Evolutionary conservation across 164 flowering plant species (phyloP), one percentile per base, ranked within the genome.

Genomic region (Aristolochia contorta): DNA sequence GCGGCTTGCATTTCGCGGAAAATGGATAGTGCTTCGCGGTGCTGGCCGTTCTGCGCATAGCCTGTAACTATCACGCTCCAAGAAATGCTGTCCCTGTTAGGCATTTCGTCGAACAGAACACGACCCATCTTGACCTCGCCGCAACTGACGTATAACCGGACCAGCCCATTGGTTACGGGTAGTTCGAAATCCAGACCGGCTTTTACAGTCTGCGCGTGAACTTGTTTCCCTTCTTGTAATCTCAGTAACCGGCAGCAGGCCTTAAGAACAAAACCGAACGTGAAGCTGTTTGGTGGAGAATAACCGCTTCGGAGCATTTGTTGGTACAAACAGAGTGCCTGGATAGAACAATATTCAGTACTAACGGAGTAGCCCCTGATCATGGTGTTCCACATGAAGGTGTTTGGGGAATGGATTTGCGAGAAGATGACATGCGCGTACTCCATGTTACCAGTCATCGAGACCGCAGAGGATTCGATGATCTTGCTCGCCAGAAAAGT

Each of bases 61-160:
- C 72, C 75, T 16, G 75, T 43, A 47, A 72, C 56, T 63, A 72
- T 51, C 12, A 57, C 47, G 24, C 67, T 68, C 72, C 75, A 72
- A 19, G 72, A 68, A 14, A 22, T 57, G 3, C 12, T 16, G 51
- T 72, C 64, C 23, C 61, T 51, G 9, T 65, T 33, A 20, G 51
- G 24, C 71, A 71, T 71, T 67, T 63, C 65, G 45, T 67, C 67
- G 57, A 71, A 66, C 70, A 71, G 0, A 3, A 23, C 18, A 14
- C 64, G 53, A 0, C 70, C 70, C 47, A 3, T 1, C 1, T 70
- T 60, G 7, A 58, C 56, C 15, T n/a, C 4, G 1, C 66, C 66
- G 32, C 66, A 69, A 33, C n/a, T 32, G 14, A 54, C 37, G 19
- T 51, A 56, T 18, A 66, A 12, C 33, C 64, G 47, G 16, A 65